phyloP scores from a whole-genome alignment of 257 asterid species.

The Echites panduratus region DNA sequence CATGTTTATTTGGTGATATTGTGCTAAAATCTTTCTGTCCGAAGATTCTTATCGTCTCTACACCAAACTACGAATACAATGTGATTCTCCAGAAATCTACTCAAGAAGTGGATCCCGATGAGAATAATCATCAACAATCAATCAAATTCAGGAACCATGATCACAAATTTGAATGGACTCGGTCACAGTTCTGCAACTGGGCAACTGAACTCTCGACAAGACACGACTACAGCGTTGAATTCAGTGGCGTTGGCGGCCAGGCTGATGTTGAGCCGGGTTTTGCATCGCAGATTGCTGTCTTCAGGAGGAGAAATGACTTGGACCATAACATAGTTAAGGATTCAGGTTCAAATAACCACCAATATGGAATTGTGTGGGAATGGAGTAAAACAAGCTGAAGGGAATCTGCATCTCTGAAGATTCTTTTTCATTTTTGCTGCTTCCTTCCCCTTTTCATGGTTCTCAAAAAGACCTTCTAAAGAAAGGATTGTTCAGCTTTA shows the following conservation, averaged over 20 bases:
- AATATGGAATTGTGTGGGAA: conserved; percentile 54
- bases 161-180: conserved; percentile 94
- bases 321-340: conserved; percentile 1
- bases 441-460: neutral
- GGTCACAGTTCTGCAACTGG: conserved; percentile 74
- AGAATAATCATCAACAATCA: conserved; percentile 39
- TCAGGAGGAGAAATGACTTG: conserved; percentile 38
- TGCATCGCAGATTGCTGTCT: conserved; percentile 90
- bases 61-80: conserved; percentile 94
- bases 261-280: conserved; percentile 77
- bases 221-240: conserved; percentile 58
- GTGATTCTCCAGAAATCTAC: conserved; percentile 68
- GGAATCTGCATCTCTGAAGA: neutral
- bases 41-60: conserved; percentile 69
- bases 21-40: conserved; percentile 68
- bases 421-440: neutral
- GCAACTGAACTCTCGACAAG: conserved; percentile 57
- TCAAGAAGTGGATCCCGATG: conserved; percentile 65
- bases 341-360: conserved; percentile 22
- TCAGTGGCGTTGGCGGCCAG: conserved; percentile 82
- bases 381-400: conserved; percentile 33
- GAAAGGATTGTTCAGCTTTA: too few relatives aligned
- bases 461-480: neutral
- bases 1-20: conserved; percentile 64
- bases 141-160: conserved; percentile 86